A percentile compares a stretch with the other conserved stretches of the same genome.
These are phyloP conservation scores for Alternaria ventricosa DNA, from an alignment of 2,329 filamentous ascomycete species.

Conservation along the genomic window DNA sequence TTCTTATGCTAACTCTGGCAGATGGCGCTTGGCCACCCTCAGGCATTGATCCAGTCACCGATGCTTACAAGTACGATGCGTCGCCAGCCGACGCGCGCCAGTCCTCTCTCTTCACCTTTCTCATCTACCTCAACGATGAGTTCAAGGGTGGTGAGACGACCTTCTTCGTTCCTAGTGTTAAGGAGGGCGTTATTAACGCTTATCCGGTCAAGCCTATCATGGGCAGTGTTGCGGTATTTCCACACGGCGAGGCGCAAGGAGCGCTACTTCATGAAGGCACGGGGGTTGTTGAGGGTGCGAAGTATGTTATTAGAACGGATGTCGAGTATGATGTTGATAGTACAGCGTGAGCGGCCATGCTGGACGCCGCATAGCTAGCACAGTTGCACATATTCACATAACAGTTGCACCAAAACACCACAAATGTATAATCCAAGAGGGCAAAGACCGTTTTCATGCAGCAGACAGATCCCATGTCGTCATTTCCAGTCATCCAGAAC, in stretches of 20 bases:
- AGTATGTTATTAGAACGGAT: constrained; percentile 74
- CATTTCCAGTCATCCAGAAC: background rate
- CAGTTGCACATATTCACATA: too few relatives aligned
- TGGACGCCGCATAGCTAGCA: too few relatives aligned
- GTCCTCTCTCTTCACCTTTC: constrained; percentile 72
- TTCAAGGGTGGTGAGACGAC: constrained; percentile 75
- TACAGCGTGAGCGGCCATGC: background rate
- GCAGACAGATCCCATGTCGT: background rate
- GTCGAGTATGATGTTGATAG: constrained; percentile 69
- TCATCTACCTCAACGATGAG: constrained; percentile 74
- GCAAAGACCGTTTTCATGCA: background rate
- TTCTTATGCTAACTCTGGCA: constrained; percentile 7
- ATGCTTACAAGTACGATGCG: constrained; percentile 70
- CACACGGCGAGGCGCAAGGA: constrained; percentile 71
- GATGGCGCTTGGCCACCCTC: constrained; percentile 77
- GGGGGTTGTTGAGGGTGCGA: constrained; percentile 69
- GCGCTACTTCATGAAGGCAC: constrained; percentile 74
- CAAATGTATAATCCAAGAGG: too few relatives aligned
- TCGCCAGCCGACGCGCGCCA: constrained; percentile 66
- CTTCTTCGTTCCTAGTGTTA: constrained; percentile 69
- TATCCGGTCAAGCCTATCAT: constrained; percentile 73
- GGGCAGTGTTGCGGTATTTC: constrained; percentile 72
- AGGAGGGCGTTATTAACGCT: constrained; percentile 71
- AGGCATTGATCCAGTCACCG: constrained; percentile 61
- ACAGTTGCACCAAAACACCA: too few relatives aligned